Base-by-base conservation (phyloP, 1,284 basidiomycete genomes). In the Moesziomyces globuligerus region DNA sequence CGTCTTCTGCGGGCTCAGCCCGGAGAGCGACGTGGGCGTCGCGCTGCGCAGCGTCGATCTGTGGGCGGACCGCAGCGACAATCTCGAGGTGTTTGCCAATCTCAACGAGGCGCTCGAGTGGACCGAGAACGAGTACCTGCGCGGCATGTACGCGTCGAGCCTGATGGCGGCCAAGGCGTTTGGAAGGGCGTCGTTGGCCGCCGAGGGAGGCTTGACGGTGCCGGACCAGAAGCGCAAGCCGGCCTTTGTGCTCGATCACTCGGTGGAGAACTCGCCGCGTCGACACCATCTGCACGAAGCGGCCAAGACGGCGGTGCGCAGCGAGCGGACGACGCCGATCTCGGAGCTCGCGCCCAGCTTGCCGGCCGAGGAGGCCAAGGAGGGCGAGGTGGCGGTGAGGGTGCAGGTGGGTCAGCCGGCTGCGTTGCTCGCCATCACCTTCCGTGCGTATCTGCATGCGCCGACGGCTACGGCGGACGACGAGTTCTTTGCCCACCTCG, bases 31-130 rank as follows among this genome's bases (percentile, higher is more conserved):
- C 5, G 72, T 81, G 7, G 80, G 76, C 1, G 48, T 64, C 0
- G 78, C 79, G 3, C 55, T 82, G 26, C 71, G 74, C 13, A 75
- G 62, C 37, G 90, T 92, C 0, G 90, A 88, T 4, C 86, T 98
- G 1, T 88, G 96, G 82, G 89, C 85, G 2, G 79, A 81, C 20
- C 41, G 50, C 2, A 73, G 64, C 29, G 50, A 74, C 7, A 61
- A 72, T 20, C 29, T 81, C 7, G 93, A 96, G 83, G 84, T 94
- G 15, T 96, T 97, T 80, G 86, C 86, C 52, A 89, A 87, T 7
- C 86, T 95, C 71, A 94, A 91, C 78, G 92, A 97, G 80, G 94
- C 94, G 0, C 87, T 98, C 84, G 94, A 98, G 84, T 97, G 78
- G 92, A 93, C 72, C 20, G 77, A 76, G 38, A 75, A 85, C 66